Percentiles rank a stretch among this genome's conserved stretches.
phyloP scores from a whole-genome alignment of 1,284 basidiomycete species.

The Exobasidium cylindrosporum region DNA sequence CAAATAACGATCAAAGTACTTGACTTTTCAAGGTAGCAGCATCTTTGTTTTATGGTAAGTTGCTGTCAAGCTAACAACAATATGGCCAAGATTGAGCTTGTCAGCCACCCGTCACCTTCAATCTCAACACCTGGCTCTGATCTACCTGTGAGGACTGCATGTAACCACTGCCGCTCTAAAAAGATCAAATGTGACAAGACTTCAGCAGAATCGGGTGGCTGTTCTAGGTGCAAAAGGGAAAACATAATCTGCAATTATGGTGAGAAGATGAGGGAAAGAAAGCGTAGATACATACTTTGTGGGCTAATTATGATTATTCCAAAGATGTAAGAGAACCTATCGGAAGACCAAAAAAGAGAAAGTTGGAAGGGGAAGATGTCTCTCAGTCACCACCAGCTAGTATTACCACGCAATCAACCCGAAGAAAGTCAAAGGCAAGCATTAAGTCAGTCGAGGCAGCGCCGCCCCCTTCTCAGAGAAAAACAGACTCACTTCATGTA shows the following conservation, averaged over 20 bases:
- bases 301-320: no score
- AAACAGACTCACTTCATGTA: not conserved
- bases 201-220: conserved; percentile 27
- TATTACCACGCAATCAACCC: not conserved
- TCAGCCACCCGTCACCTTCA: not conserved
- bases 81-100: no score
- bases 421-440: not conserved
- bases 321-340: conserved; percentile 34
- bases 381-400: not conserved
- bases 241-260: conserved; percentile 28
- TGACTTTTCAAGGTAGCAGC: no score
- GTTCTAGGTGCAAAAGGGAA: conserved; percentile 32
- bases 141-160: conserved; percentile 39
- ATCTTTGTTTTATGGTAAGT: no score
- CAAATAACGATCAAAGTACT: no score
- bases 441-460: no score
- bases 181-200: conserved; percentile 44
- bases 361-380: conserved; percentile 7
- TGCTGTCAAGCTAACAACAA: no score
- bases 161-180: conserved; percentile 40
- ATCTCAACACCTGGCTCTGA: not conserved
- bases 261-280: conserved; percentile 2
- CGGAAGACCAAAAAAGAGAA: conserved; percentile 41
- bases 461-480: not conserved
- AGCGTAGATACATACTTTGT: no score